Evolutionary conservation across 768 basidiomycete species (phyloP).

Genomic region (Mrakia gelida): DNA sequence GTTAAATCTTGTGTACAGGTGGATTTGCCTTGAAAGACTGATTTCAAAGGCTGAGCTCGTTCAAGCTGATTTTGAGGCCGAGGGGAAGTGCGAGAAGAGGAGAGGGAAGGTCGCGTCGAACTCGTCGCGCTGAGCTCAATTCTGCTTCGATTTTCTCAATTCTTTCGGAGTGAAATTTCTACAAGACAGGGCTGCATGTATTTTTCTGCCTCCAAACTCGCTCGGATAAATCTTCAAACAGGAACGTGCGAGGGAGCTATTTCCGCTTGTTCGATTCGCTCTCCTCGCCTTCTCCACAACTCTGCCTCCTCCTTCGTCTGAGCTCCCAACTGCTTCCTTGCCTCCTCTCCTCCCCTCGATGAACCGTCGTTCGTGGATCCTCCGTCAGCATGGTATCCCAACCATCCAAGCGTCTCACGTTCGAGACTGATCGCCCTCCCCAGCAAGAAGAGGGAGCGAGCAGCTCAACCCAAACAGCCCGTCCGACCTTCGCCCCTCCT

Average conservation of each 20-base stretch:
- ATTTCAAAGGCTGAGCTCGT: no score
- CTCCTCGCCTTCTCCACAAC: background rate
- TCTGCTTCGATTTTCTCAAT: background rate
- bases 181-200: background rate
- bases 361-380: background rate
- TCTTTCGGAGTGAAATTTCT: background rate
- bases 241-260: background rate
- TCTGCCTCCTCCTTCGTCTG: background rate
- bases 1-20: no score
- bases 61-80: no score
- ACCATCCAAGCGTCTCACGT: conserved; percentile 2
- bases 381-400: conserved; percentile 10
- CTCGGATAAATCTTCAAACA: background rate
- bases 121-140: no score
- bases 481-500: background rate
- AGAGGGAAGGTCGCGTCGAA: no score
- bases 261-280: background rate
- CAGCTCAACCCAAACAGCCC: no score
- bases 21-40: no score
- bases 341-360: background rate
- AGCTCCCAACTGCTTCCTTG: no score
- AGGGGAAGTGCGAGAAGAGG: no score
- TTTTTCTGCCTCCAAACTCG: no score
- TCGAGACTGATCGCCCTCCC: background rate
- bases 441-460: background rate